Percentiles rank a stretch among this genome's conserved stretches.
These are phyloP conservation scores for Claviceps digitariae DNA, from an alignment of 2,329 filamentous ascomycete species.

Conservation along the genomic window DNA sequence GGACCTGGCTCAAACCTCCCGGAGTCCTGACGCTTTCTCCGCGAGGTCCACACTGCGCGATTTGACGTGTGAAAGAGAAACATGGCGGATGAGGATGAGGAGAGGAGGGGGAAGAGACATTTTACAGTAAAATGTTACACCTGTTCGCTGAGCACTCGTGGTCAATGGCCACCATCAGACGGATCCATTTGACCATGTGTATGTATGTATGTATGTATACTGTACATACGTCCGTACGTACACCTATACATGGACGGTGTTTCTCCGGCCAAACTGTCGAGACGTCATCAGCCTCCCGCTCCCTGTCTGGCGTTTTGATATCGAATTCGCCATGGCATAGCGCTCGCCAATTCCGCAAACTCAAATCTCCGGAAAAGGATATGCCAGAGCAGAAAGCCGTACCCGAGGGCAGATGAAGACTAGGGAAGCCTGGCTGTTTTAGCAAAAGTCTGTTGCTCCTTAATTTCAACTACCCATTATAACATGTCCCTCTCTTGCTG, in stretches of 20 bases:
- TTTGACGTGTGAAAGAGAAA: too few relatives aligned
- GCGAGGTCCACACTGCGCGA: too few relatives aligned
- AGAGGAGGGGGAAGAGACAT: too few relatives aligned
- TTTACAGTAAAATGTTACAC: too few relatives aligned
- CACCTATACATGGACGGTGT: neutral
- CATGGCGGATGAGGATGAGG: too few relatives aligned
- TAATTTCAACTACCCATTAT: neutral
- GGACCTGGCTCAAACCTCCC: too few relatives aligned
- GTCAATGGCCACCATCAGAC: too few relatives aligned
- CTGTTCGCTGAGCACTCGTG: too few relatives aligned
- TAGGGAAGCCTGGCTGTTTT: neutral
- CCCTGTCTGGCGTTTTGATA: neutral
- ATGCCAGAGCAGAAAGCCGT: neutral
- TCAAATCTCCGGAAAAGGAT: neutral
- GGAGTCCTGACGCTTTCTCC: too few relatives aligned
- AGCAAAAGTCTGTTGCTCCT: neutral
- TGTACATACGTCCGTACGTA: too few relatives aligned
- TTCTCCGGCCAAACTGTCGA: neutral
- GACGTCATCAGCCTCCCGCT: neutral
- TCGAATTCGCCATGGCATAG: neutral
- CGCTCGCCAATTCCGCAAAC: neutral
- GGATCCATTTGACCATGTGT: too few relatives aligned
- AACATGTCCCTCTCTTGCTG: neutral
- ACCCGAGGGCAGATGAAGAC: neutral
- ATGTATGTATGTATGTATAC: too few relatives aligned